These are phyloP conservation scores for Cicer chorassanicum DNA, from an alignment of 306 rosid species.

Conservation along the genomic window DNA sequence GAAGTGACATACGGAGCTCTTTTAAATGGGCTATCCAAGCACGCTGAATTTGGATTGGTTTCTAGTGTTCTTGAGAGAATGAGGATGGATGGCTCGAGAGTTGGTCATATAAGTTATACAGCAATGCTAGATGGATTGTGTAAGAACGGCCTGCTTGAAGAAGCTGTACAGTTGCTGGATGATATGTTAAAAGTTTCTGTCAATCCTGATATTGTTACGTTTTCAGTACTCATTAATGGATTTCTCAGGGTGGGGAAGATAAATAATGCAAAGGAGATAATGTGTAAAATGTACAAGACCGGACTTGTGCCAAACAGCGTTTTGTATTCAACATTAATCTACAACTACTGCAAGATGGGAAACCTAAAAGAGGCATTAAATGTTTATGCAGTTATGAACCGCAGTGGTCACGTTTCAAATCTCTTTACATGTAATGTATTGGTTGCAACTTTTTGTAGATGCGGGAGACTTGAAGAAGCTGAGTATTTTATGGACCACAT, in stretches of 20 bases:
- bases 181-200: conserved; percentile 56
- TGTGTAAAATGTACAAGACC: conserved; percentile 68
- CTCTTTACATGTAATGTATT: conserved; percentile 64
- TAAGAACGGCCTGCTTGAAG: conserved; percentile 66
- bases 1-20: conserved; percentile 66
- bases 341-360: conserved; percentile 69
- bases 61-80: conserved; percentile 60
- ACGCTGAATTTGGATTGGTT: conserved; percentile 59
- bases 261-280: conserved; percentile 63
- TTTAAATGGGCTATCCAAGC: conserved; percentile 67
- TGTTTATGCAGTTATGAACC: conserved; percentile 66
- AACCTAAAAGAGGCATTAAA: conserved; percentile 62
- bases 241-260: conserved; percentile 64
- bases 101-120: conserved; percentile 58
- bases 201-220: conserved; percentile 64
- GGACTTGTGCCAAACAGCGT: conserved; percentile 59
- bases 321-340: conserved; percentile 72
- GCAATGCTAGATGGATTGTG: conserved; percentile 71
- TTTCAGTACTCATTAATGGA: conserved; percentile 80
- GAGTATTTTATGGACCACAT: conserved; percentile 73
- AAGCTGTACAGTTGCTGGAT: conserved; percentile 61
- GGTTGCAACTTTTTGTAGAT: conserved; percentile 62
- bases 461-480: conserved; percentile 61
- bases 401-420: conserved; percentile 53
- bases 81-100: conserved; percentile 53